Base-by-base conservation (phyloP, 768 basidiomycete species). In the Cyclocybe cylindracea region DNA sequence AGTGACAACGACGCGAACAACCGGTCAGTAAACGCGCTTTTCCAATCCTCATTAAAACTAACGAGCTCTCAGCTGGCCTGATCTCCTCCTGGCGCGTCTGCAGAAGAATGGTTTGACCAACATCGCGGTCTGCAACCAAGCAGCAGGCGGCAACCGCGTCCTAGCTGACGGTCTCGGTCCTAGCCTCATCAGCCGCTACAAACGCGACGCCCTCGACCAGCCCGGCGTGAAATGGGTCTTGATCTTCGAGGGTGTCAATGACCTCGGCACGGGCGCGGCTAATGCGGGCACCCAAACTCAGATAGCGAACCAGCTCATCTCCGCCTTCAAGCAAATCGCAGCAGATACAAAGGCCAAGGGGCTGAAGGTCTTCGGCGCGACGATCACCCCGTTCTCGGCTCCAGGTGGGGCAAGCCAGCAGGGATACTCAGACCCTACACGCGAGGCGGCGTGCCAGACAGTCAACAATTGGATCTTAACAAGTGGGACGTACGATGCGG, bases 221-320 rank as follows among this genome's bases (percentile, higher is more conserved):
- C 63, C 75, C 24, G 73, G 74, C n/a, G 70, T 78, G 41, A 66
- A 65, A 37, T 79, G 69, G 62, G 74, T 70, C 31, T 75, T 80
- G 70, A 72, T 82, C 58, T 79, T 78, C 62, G 77, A 78, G 58
- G 79, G 79, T 45, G 77, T 79, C 19, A 82, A 80, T 70, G 80
- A 80, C 68, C 78, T 80, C 46, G 79, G 78, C 4, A 67, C 66
- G 5, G 75, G 73, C 4, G 56, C 55, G 7, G 58, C 75, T 31
- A 68, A 66, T n/a, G 43, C 60, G 0, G 66, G 56, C 7, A 66
- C 65, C 10, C 77, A 80, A 64, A 51, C 64, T 38, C 62, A 55
- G 18, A 64, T 78, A 45, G 74, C 68, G 13, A 67, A 74, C 62
- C 65, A 64, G 10, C 55, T 80, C 57, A 77, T 79, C 60, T 61